Percentiles rank a stretch among this genome's conserved stretches.
These are phyloP conservation scores for Amanita fuliginea DNA, from an alignment of 768 basidiomycete species.

Conservation along the genomic window DNA sequence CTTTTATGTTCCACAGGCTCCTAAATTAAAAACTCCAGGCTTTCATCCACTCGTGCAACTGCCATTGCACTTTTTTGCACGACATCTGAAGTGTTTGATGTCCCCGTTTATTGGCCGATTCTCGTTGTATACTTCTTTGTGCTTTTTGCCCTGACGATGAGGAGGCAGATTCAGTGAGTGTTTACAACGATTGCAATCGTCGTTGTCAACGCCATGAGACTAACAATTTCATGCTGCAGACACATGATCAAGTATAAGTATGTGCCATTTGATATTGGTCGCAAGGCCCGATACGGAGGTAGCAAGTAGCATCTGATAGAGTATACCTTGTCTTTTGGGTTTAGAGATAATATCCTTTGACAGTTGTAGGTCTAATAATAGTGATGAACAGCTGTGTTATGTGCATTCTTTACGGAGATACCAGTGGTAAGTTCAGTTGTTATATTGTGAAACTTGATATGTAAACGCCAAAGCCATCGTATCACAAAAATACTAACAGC, in stretches of 20 bases:
- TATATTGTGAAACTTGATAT: neutral
- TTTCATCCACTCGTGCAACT: constrained; percentile 84
- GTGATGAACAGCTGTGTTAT: neutral
- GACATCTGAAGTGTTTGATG: constrained; percentile 77
- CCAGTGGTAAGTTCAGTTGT: neutral
- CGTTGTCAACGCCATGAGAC: neutral
- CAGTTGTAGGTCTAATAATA: neutral
- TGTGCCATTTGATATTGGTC: constrained; percentile 90
- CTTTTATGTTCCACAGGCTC: neutral
- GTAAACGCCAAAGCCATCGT: too few relatives aligned
- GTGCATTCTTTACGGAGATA: neutral
- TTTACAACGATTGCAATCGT: neutral
- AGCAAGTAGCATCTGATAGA: constrained; percentile 25
- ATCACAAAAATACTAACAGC: too few relatives aligned
- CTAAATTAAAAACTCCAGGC: constrained; percentile 34
- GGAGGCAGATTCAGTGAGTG: constrained; percentile 88
- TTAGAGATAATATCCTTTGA: constrained; percentile 1
- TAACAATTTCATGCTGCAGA: constrained; percentile 26
- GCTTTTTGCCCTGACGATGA: constrained; percentile 91
- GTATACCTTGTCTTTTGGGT: constrained; percentile 5
- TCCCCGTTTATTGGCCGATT: constrained; percentile 99
- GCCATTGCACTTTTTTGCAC: constrained; percentile 75
- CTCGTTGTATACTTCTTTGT: constrained; percentile 95
- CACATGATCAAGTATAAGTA: constrained; percentile 99
- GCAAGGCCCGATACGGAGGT: constrained; percentile 79